Conservation (phyloP, 176 grass and related monocot species). For the Avena insularis region DNA sequence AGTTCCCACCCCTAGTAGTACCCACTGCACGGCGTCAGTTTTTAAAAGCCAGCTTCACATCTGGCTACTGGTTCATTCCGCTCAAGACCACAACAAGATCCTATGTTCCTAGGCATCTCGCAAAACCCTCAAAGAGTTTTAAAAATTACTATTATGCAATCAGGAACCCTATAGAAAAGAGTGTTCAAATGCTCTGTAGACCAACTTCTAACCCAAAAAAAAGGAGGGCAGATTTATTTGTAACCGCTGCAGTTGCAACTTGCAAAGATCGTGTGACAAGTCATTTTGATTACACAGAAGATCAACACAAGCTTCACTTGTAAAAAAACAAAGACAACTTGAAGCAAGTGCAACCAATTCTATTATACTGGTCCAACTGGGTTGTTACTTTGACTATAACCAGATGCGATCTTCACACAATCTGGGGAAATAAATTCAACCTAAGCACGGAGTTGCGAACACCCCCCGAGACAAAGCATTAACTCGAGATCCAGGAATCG, state of each 20-base stretch:
- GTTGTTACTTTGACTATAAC: constrained; percentile 4
- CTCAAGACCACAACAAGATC: constrained; percentile 44
- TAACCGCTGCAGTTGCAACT: no score
- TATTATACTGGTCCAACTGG: background rate
- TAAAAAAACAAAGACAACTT: background rate
- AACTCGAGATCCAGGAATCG: background rate
- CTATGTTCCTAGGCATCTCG: constrained; percentile 1
- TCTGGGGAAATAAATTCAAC: background rate
- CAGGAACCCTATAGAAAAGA: constrained; percentile 1
- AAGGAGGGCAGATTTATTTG: no score
- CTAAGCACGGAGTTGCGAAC: background rate
- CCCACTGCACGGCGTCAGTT: constrained; percentile 22
- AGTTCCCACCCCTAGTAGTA: background rate
- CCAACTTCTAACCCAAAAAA: no score
- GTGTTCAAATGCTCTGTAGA: no score
- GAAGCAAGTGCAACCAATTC: background rate
- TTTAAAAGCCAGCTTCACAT: background rate
- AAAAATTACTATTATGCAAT: background rate
- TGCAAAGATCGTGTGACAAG: background rate
- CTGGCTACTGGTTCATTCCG: background rate
- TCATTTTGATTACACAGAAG: background rate
- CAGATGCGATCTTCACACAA: background rate
- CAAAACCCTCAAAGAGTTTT: background rate
- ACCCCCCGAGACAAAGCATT: background rate
- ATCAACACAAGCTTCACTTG: background rate